phyloP scores from a whole-genome alignment of 768 basidiomycete species.

The Boletus sp. region DNA sequence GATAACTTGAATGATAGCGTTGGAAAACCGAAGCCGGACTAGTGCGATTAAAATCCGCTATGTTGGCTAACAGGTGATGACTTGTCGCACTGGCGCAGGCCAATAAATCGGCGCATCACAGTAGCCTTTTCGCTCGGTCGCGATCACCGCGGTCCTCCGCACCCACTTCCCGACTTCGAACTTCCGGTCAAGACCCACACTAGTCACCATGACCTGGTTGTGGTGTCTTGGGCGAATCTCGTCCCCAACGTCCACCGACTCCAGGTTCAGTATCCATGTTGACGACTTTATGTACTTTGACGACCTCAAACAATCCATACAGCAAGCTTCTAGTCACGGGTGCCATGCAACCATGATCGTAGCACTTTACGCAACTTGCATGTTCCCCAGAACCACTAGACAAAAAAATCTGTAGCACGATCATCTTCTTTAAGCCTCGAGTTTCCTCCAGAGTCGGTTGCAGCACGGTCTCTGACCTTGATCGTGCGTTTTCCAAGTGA shows the following conservation, averaged over 20 bases:
- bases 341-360: conserved; percentile 11
- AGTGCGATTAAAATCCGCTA: conserved; percentile 76
- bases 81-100: conserved; percentile 9
- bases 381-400: conserved; percentile 6
- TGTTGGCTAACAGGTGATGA: conserved; percentile 48
- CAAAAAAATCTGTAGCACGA: neutral
- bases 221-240: conserved; percentile 15
- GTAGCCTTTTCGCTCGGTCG: conserved; percentile 22
- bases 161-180: conserved; percentile 18
- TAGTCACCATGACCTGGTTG: conserved; percentile 11
- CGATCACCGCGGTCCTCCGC: conserved; percentile 20
- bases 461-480: neutral
- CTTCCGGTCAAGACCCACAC: conserved; percentile 19
- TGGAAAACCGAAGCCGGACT: conserved; percentile 65
- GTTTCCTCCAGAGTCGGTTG: neutral
- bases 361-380: conserved; percentile 1
- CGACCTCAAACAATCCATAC: conserved; percentile 12
- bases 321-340: conserved; percentile 2
- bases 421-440: neutral
- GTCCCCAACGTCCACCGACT: conserved; percentile 6
- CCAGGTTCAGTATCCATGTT: conserved; percentile 17
- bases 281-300: conserved; percentile 29
- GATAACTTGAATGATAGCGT: conserved; percentile 37
- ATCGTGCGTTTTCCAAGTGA: neutral
- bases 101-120: conserved; percentile 18